phyloP scores from a whole-genome alignment of 805 yeast species.

The Candida montana region DNA sequence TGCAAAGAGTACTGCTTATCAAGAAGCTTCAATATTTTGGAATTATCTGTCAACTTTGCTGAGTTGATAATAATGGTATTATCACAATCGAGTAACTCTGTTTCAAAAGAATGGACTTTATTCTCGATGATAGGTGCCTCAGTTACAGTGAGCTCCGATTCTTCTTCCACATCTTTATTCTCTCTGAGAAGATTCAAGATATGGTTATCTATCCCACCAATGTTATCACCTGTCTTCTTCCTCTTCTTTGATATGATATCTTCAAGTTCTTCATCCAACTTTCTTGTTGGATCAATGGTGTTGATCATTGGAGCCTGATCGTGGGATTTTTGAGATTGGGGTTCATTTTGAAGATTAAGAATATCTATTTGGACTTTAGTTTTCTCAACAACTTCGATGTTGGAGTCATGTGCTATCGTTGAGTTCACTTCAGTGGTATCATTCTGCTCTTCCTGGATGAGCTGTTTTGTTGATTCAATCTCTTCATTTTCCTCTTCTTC shows the following conservation, averaged over 20 bases:
- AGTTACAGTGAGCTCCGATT: too few relatives aligned
- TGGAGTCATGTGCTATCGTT: background rate
- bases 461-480: too few relatives aligned
- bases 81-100: background rate
- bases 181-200: background rate
- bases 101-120: background rate
- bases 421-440: background rate
- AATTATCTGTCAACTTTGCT: slow-evolving; percentile 3
- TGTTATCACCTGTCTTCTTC: background rate
- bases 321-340: too few relatives aligned
- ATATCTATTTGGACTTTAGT: background rate
- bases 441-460: background rate
- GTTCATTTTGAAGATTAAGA: too few relatives aligned
- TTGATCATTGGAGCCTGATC: slow-evolving; percentile 8
- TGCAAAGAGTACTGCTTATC: slow-evolving; percentile 1
- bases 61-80: slow-evolving; percentile 6
- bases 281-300: slow-evolving; percentile 7
- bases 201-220: background rate
- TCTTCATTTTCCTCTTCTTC: too few relatives aligned
- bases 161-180: background rate
- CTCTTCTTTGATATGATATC: slow-evolving; percentile 11
- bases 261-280: slow-evolving; percentile 18
- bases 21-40: background rate
- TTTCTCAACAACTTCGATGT: background rate
- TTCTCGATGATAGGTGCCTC: too few relatives aligned